Evolutionary conservation across 257 asterid genomes (phyloP).

Genomic region (Plantago major): DNA sequence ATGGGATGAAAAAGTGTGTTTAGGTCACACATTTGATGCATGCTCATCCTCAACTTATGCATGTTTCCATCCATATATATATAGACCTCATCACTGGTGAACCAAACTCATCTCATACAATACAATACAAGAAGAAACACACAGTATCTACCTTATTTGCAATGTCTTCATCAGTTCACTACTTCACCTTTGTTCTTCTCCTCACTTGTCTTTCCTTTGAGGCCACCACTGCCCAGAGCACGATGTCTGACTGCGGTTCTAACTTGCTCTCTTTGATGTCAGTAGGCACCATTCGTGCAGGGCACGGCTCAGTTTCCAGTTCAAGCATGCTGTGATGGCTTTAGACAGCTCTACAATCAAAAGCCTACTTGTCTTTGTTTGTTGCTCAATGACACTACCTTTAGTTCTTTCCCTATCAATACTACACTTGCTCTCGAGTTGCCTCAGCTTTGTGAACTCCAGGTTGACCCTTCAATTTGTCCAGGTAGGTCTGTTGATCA

Average conservation of each 20-base stretch:
- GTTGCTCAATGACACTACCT: conserved; percentile 41
- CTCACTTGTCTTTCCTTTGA: conserved; percentile 8
- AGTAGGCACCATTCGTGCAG: conserved; percentile 56
- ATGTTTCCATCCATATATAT: conserved; percentile 24
- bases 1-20: conserved; percentile 10
- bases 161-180: conserved; percentile 18
- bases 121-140: conserved; percentile 2
- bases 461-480: conserved; percentile 37
- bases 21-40: conserved; percentile 34
- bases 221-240: conserved; percentile 27
- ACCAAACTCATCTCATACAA: background rate
- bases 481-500: conserved; percentile 27
- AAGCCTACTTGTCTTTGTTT: conserved; percentile 49
- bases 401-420: conserved; percentile 45
- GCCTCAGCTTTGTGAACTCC: conserved; percentile 53
- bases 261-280: conserved; percentile 43
- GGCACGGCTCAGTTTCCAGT: conserved; percentile 43
- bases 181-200: conserved; percentile 14
- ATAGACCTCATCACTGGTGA: background rate
- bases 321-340: conserved; percentile 44
- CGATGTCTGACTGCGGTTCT: conserved; percentile 37
- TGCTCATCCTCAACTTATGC: conserved; percentile 40
- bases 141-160: conserved; percentile 10
- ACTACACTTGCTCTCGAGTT: conserved; percentile 55
- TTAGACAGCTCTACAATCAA: conserved; percentile 34